These are phyloP conservation scores for Colletotrichum melonis DNA, from an alignment of 2,329 filamentous ascomycete species.

Conservation along the genomic window DNA sequence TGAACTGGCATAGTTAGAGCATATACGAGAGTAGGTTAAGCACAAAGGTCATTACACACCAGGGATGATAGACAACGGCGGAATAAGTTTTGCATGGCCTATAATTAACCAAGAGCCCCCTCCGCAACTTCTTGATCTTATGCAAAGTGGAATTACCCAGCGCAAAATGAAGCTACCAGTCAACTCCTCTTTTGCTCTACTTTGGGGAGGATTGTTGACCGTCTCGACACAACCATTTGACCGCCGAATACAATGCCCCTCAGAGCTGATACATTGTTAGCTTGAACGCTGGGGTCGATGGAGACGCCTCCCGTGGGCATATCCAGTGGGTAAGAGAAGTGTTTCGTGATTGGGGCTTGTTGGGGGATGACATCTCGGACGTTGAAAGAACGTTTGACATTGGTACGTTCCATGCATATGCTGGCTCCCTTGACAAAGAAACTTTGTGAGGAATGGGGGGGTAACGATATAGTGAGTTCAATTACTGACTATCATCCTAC, in stretches of 20 bases:
- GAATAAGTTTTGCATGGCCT: not conserved
- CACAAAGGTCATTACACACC: not conserved
- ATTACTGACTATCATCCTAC: too few relatives aligned
- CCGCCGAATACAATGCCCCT: not conserved
- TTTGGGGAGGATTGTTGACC: not conserved
- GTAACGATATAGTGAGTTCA: constrained; percentile 41
- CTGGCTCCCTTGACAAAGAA: constrained; percentile 55
- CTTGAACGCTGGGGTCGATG: not conserved
- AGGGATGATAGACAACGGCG: not conserved
- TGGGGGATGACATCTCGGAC: constrained; percentile 45
- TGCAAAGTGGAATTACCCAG: not conserved
- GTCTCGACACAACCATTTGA: not conserved
- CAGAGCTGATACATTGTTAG: not conserved
- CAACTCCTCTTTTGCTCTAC: not conserved
- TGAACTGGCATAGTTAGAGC: not conserved
- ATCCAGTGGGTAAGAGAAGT: constrained; percentile 48
- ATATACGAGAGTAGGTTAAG: not conserved
- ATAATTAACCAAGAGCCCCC: not conserved
- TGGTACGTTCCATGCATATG: constrained; percentile 53
- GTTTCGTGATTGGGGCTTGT: constrained; percentile 47
- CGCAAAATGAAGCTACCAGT: not conserved
- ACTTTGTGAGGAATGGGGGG: constrained; percentile 52
- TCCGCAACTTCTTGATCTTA: not conserved
- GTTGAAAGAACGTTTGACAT: constrained; percentile 54
- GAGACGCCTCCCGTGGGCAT: constrained; percentile 37